phyloP scores from a whole-genome alignment of 805 yeast genomes.

The Nakazawaea pomicola region DNA sequence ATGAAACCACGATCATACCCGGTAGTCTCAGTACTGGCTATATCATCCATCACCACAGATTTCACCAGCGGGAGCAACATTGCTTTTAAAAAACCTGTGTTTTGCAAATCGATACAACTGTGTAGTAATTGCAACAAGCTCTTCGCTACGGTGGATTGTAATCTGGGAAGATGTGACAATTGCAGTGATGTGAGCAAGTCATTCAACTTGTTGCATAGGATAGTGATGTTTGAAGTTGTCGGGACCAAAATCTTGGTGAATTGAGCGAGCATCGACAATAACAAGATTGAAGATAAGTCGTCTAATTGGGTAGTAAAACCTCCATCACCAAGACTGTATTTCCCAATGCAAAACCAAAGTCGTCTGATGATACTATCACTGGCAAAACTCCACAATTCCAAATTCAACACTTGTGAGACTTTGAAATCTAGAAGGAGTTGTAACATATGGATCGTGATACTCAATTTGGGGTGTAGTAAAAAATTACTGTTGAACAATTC shows the following conservation, averaged over 20 bases:
- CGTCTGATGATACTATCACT: conserved; percentile 23
- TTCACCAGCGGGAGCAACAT: conserved; percentile 16
- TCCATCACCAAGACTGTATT: no score
- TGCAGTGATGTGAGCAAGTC: conserved; percentile 26
- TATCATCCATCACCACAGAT: not conserved
- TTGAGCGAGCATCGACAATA: conserved; percentile 18
- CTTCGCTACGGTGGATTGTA: conserved; percentile 24
- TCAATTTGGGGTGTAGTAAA: conserved; percentile 23
- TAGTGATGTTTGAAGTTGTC: conserved; percentile 16
- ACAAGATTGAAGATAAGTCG: conserved; percentile 22
- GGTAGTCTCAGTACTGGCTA: not conserved
- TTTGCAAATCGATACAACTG: conserved; percentile 15
- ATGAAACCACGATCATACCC: conserved; percentile 1
- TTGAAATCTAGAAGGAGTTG: conserved; percentile 22
- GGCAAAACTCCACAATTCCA: conserved; percentile 18
- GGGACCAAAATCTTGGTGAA: conserved; percentile 17
- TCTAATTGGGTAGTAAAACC: conserved; percentile 24
- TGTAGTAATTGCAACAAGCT: conserved; percentile 21
- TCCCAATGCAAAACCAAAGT: conserved; percentile 29
- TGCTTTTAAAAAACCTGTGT: conserved; percentile 19
- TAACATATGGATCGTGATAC: conserved; percentile 21
- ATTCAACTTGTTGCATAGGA: conserved; percentile 18
- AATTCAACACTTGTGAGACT: conserved; percentile 16
- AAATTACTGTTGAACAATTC: not conserved
- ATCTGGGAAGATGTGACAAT: conserved; percentile 18